Evolutionary conservation across 441 rosid species (phyloP).

Genomic region (Dalechampia spathulata): DNA sequence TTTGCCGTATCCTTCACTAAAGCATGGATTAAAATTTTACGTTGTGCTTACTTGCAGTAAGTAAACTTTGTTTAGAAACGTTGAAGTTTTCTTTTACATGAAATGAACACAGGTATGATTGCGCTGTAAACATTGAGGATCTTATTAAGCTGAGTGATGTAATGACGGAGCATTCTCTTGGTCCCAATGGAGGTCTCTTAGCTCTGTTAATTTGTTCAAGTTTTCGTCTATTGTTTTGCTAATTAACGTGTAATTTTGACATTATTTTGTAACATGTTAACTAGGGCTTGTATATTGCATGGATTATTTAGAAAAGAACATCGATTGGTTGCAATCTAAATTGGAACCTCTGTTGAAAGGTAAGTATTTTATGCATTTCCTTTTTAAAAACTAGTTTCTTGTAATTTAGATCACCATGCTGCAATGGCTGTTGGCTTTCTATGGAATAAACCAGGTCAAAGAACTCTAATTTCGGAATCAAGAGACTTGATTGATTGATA

Average conservation of each 20-base stretch:
- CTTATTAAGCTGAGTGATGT: constrained; percentile 60
- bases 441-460: too few relatives aligned
- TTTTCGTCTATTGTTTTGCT: not conserved
- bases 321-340: constrained; percentile 82
- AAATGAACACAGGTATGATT: constrained; percentile 43
- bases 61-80: not conserved
- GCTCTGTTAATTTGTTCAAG: not conserved
- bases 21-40: not conserved
- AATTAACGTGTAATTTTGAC: not conserved
- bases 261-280: not conserved
- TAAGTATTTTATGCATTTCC: constrained; percentile 13
- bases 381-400: not conserved
- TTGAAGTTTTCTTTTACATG: constrained; percentile 26
- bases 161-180: constrained; percentile 58
- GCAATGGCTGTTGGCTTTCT: too few relatives aligned
- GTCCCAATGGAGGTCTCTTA: constrained; percentile 32
- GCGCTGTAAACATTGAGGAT: constrained; percentile 84
- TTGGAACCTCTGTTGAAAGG: constrained; percentile 81
- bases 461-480: too few relatives aligned
- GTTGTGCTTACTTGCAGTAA: not conserved
- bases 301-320: constrained; percentile 71
- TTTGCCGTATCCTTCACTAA: constrained; percentile 58
- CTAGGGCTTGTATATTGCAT: constrained; percentile 85
- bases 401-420: not conserved
- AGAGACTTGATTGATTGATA: too few relatives aligned